Conservation (phyloP, 129 eudicot species). For the Tagetes erecta region DNA sequence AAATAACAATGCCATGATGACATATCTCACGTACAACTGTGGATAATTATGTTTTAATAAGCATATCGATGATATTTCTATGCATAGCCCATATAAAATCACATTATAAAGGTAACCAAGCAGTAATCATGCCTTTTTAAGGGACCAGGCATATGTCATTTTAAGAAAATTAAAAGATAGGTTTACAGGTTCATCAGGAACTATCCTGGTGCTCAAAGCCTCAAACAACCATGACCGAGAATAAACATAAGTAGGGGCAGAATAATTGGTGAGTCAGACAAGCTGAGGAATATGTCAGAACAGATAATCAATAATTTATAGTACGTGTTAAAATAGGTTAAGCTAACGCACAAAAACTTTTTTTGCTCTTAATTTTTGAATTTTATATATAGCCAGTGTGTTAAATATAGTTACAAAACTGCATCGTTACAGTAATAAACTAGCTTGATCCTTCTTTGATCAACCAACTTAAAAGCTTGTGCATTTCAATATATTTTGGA, state of each 20-base stretch:
- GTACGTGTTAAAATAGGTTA: neutral
- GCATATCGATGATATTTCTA: neutral
- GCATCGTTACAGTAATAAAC: neutral
- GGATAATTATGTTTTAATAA: neutral
- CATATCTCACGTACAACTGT: neutral
- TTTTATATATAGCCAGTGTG: neutral
- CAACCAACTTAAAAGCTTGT: neutral
- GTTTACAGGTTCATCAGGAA: neutral
- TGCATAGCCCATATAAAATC: neutral
- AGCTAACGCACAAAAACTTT: neutral
- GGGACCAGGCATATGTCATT: neutral
- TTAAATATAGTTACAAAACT: constrained; percentile 2
- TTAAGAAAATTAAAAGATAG: neutral
- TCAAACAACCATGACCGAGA: constrained; percentile 7
- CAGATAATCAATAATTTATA: neutral
- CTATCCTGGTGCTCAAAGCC: constrained; percentile 14
- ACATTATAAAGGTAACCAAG: neutral
- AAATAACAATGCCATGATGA: constrained; percentile 12
- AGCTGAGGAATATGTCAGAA: neutral
- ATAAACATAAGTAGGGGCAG: neutral
- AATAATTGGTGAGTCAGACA: neutral
- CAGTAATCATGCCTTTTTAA: constrained; percentile 13
- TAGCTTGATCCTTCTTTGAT: neutral
- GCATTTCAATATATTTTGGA: neutral
- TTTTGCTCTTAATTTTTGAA: neutral